These are phyloP conservation scores for Ceratocystis harringtonii DNA, from an alignment of 2,329 filamentous ascomycete species.

Conservation along the genomic window DNA sequence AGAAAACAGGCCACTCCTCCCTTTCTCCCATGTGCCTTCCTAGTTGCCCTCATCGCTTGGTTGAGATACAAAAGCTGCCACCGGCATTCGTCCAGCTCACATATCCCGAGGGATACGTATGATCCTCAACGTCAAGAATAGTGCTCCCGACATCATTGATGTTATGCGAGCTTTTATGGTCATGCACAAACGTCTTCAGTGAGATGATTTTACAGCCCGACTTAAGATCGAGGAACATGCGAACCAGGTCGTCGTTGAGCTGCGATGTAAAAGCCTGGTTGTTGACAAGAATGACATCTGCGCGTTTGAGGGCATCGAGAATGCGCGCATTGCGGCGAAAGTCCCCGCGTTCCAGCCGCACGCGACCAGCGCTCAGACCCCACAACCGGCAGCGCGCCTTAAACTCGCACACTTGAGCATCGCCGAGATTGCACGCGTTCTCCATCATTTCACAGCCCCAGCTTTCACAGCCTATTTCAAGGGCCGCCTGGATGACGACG, in stretches of 20 bases:
- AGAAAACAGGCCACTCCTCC: too few relatives aligned
- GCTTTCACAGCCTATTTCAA: slow-evolving; percentile 85
- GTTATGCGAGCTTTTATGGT: slow-evolving; percentile 64
- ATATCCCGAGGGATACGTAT: slow-evolving; percentile 48
- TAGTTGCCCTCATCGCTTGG: slow-evolving; percentile 40
- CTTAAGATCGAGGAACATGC: slow-evolving; percentile 88
- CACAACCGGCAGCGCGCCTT: slow-evolving; percentile 71
- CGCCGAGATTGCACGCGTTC: slow-evolving; percentile 70
- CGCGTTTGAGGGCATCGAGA: slow-evolving; percentile 57
- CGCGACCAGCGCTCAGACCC: slow-evolving; percentile 66
- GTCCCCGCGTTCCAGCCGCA: slow-evolving; percentile 69
- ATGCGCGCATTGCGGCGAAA: slow-evolving; percentile 64
- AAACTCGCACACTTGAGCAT: slow-evolving; percentile 70
- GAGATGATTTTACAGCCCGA: slow-evolving; percentile 80
- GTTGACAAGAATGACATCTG: slow-evolving; percentile 94
- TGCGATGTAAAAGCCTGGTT: slow-evolving; percentile 89
- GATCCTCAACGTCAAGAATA: slow-evolving; percentile 59
- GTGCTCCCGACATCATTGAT: slow-evolving; percentile 67
- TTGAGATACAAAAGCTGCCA: slow-evolving; percentile 80
- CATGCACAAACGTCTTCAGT: slow-evolving; percentile 77
- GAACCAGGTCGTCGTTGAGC: slow-evolving; percentile 69
- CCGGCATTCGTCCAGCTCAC: slow-evolving; percentile 86
- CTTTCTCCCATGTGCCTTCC: too few relatives aligned
- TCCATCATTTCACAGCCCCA: slow-evolving; percentile 97
- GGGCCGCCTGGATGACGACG: slow-evolving; percentile 81